Base-by-base conservation (phyloP, 2,329 filamentous ascomycete genomes). In the Cytospora leucostoma region DNA sequence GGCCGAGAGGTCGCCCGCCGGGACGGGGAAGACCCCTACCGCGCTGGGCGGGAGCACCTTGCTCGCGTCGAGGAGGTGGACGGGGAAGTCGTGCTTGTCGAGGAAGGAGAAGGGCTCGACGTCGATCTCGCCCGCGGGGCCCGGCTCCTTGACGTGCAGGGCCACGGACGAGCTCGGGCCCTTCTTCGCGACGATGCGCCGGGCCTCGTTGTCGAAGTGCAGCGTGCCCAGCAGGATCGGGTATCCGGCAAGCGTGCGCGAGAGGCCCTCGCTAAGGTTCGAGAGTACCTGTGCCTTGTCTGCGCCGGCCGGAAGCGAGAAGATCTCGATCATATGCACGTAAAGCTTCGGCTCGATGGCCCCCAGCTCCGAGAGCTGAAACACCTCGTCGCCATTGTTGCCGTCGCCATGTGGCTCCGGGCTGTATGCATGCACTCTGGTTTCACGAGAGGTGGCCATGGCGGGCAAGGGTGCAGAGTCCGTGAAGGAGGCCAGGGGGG, bases 291-390 rank as follows among this genome's bases (percentile, higher is more conserved):
- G 33, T 7, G 47, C 34, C 52, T 37, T 61, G 47, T 52, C 33
- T 34, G 53, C 58, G 12, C 52, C 49, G 21, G 32, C 21, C n/a
- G 15, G n/a, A 17, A 61, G 32, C 34, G 51, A n/a, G 34, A 64
- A 64, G 32, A 64, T 35, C 44, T 64, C 62, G 35, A 61, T 56
- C 52, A 64, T 61, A 12, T 56, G 53, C 10, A 64, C 62, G 34
- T 61, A 64, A 13, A 64, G 51, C 44, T 61, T 61, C 3, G 57
- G 57, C 44, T 61, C 58, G n/a, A 61, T 55, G 7, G n/a, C 38
- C 8, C 52, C 62, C 11, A 61, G 32, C 32, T 63, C 61, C 13
- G 61, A 51, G 15, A 63, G 56, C 35, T 51, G 56, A 15, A 63
- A 47, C 7, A 63, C 27, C 56, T 55, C 56, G 44, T 55, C 55